These are phyloP conservation scores for Leccinum rimulosum DNA, from an alignment of 768 basidiomycete genomes.

Conservation along the genomic window DNA sequence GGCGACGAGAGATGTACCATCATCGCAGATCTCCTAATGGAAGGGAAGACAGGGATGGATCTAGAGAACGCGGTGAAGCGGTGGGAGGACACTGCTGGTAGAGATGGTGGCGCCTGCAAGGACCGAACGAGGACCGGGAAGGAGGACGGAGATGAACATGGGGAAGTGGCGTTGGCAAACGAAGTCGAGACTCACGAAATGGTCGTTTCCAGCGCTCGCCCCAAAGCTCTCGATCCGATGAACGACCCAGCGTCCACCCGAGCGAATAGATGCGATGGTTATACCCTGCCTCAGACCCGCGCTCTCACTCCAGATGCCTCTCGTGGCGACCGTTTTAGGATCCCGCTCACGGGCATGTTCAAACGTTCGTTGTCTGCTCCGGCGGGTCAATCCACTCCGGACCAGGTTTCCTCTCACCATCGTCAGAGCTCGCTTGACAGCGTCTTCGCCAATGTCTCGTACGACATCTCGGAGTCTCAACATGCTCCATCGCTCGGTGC, in stretches of 20 bases:
- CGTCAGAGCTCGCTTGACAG: constrained; percentile 28
- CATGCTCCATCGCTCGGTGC: constrained; percentile 10
- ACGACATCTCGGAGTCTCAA: constrained; percentile 27
- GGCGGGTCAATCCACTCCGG: constrained; percentile 27
- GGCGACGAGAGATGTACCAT: constrained; percentile 60
- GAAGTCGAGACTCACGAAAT: constrained; percentile 11
- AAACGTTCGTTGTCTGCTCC: constrained; percentile 63
- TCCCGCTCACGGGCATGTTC: constrained; percentile 63
- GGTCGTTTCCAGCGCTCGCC: constrained; percentile 1
- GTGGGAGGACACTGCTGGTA: constrained; percentile 33
- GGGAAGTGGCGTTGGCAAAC: constrained; percentile 16
- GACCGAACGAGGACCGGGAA: constrained; percentile 3
- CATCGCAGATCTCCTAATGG: constrained; percentile 63
- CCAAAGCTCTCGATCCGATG: not conserved
- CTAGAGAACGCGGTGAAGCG: constrained; percentile 60
- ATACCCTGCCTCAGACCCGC: constrained; percentile 15
- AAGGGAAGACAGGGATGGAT: constrained; percentile 63
- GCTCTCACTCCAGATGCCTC: constrained; percentile 29
- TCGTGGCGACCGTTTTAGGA: constrained; percentile 35
- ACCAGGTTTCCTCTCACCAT: constrained; percentile 12
- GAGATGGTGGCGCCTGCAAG: constrained; percentile 1
- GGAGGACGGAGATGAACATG: constrained; percentile 26
- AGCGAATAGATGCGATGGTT: constrained; percentile 3
- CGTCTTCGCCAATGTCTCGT: constrained; percentile 31
- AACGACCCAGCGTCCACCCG: constrained; percentile 1